Conservation (phyloP, 2,329 filamentous ascomycete genomes). For the Stagonosporopsis cucurbitacearum region DNA sequence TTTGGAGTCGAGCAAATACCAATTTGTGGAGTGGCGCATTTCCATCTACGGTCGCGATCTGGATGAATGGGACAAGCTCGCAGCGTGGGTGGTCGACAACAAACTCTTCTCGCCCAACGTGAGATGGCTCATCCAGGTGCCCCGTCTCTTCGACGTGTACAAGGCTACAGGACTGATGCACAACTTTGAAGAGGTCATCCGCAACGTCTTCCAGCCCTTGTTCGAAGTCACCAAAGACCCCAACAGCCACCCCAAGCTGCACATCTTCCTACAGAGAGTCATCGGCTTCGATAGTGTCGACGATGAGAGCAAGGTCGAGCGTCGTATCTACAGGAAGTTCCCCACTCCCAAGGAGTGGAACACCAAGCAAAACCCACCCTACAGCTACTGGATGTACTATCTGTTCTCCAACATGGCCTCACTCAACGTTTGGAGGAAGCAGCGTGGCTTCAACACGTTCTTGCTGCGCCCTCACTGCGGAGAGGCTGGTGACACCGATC, state of each 20-base stretch:
- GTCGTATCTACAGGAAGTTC: conserved; percentile 93
- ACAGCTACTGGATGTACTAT: conserved; percentile 99
- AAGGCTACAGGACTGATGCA: conserved; percentile 87
- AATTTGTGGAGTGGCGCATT: conserved; percentile 99
- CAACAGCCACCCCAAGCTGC: conserved; percentile 84
- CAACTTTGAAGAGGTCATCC: conserved; percentile 87
- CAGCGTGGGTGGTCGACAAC: conserved; percentile 96
- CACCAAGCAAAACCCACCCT: conserved; percentile 93
- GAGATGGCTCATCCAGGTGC: conserved; percentile 94
- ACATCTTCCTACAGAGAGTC: conserved; percentile 92
- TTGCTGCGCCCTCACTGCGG: conserved; percentile 92
- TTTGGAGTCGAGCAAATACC: conserved; percentile 97
- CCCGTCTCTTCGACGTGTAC: conserved; percentile 93
- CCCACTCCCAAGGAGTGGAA: conserved; percentile 88
- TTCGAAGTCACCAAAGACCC: conserved; percentile 95
- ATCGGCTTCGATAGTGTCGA: conserved; percentile 98
- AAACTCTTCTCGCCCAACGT: conserved; percentile 98
- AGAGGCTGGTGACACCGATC: conserved; percentile 95
- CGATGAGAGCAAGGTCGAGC: conserved; percentile 95
- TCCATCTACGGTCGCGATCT: conserved; percentile 93
- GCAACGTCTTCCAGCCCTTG: conserved; percentile 89
- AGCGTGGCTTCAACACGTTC: conserved; percentile 95
- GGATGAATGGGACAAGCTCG: conserved; percentile 97
- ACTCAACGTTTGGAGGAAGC: conserved; percentile 88
- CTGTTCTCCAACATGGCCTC: conserved; percentile 93